Percentiles rank a stretch among this genome's conserved stretches.
phyloP scores from a whole-genome alignment of 352 stramenopile genomes.

The Phytophthora pistaciae region DNA sequence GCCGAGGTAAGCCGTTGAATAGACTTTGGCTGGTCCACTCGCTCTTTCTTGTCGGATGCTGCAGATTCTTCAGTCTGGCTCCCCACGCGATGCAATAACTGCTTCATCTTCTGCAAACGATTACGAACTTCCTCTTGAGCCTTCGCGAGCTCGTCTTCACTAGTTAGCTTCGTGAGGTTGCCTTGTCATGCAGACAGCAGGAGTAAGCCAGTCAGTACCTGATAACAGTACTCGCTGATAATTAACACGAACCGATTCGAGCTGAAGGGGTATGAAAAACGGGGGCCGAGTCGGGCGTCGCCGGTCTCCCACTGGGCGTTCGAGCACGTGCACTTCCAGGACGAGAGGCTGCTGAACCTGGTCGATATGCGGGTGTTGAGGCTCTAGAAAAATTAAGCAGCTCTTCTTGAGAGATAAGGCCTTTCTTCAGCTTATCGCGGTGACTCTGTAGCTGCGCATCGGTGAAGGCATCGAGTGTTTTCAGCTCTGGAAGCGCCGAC shows the following conservation, averaged over 20 bases:
- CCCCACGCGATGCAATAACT: constrained; percentile 54
- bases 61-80: constrained; percentile 3
- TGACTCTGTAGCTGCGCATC: constrained; percentile 56
- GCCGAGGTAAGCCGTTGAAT: constrained; percentile 17
- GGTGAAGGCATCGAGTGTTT: constrained; percentile 69
- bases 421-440: constrained; percentile 54
- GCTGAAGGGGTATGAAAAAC: constrained; percentile 63
- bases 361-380: constrained; percentile 46
- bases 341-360: constrained; percentile 37
- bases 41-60: constrained; percentile 2
- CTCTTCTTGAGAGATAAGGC: constrained; percentile 45
- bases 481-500: constrained; percentile 54
- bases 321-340: constrained; percentile 41
- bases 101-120: constrained; percentile 68
- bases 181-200: constrained; percentile 28
- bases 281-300: constrained; percentile 44
- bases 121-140: constrained; percentile 59
- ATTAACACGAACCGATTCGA: constrained; percentile 43
- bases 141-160: constrained; percentile 53
- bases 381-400: constrained; percentile 40
- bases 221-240: not conserved
- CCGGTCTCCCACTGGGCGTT: constrained; percentile 44
- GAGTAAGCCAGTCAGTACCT: not conserved
- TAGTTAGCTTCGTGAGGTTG: constrained; percentile 57
- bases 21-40: not conserved